These are phyloP conservation scores for Tagetes erecta DNA, from an alignment of 129 eudicot genomes.

Conservation along the genomic window DNA sequence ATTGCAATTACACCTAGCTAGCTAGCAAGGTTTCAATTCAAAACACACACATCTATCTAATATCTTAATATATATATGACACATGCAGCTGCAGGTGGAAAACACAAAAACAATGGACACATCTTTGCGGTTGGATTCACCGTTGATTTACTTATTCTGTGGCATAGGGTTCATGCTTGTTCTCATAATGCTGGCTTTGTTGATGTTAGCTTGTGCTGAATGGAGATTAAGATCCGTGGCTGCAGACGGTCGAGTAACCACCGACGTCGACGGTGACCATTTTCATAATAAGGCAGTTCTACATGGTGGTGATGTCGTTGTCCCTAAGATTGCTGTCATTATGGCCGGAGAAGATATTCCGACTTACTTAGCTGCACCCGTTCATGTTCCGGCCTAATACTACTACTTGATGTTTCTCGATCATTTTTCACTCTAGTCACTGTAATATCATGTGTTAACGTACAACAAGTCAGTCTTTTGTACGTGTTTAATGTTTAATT, in stretches of 20 bases:
- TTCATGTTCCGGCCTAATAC: neutral
- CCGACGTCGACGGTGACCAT: neutral
- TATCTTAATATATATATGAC: neutral
- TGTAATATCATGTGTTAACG: too few relatives aligned
- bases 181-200: slow-evolving; percentile 48
- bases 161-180: slow-evolving; percentile 47
- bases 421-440: too few relatives aligned
- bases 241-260: neutral
- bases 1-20: too few relatives aligned
- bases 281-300: neutral
- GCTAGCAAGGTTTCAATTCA: too few relatives aligned
- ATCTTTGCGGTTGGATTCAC: slow-evolving; percentile 43
- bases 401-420: too few relatives aligned
- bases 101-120: slow-evolving; percentile 20
- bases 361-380: slow-evolving; percentile 51
- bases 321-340: slow-evolving; percentile 47
- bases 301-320: slow-evolving; percentile 19
- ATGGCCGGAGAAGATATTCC: slow-evolving; percentile 71
- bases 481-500: too few relatives aligned
- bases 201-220: slow-evolving; percentile 48
- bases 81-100: slow-evolving; percentile 14
- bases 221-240: slow-evolving; percentile 9
- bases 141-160: slow-evolving; percentile 41
- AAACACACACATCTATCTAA: neutral
- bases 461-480: too few relatives aligned